phyloP scores from a whole-genome alignment of 129 eudicot species.

The Chrysanthemum makinoi region DNA sequence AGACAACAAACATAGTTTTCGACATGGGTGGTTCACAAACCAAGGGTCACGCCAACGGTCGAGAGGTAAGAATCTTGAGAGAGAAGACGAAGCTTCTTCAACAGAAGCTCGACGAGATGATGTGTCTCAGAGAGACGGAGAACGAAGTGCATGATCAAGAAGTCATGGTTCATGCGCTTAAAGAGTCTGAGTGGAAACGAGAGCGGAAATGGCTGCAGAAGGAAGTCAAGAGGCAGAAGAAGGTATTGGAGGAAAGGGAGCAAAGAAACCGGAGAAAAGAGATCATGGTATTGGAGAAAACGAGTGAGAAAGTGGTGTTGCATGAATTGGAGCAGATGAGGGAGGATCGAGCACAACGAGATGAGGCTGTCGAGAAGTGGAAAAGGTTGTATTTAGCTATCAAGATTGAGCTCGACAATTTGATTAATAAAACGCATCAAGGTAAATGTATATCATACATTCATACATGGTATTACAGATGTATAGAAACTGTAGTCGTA shows the following conservation, averaged over 20 bases:
- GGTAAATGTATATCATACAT: conserved; percentile 41
- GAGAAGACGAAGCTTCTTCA: conserved; percentile 52
- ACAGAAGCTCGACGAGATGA: conserved; percentile 50
- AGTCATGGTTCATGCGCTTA: conserved; percentile 50
- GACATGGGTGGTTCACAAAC: conserved; percentile 59
- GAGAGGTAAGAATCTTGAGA: conserved; percentile 38
- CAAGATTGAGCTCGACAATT: conserved; percentile 82
- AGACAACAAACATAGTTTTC: background rate
- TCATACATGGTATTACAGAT: background rate
- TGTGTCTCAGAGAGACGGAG: conserved; percentile 63
- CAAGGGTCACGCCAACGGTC: conserved; percentile 33
- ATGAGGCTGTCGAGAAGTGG: conserved; percentile 77
- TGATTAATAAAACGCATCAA: conserved; percentile 64
- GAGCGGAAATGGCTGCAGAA: conserved; percentile 58
- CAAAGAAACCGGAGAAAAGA: conserved; percentile 21
- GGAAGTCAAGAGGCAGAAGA: conserved; percentile 50
- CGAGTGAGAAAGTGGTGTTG: conserved; percentile 22
- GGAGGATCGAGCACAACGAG: conserved; percentile 50
- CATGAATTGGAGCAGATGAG: conserved; percentile 35
- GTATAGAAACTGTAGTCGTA: background rate
- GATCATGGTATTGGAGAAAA: conserved; percentile 13
- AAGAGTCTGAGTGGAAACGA: conserved; percentile 73
- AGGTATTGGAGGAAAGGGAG: conserved; percentile 35
- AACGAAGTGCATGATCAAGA: conserved; percentile 58
- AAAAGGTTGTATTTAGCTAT: conserved; percentile 75